Base-by-base conservation (phyloP, 768 basidiomycete genomes). In the Pleurotus giganteus region DNA sequence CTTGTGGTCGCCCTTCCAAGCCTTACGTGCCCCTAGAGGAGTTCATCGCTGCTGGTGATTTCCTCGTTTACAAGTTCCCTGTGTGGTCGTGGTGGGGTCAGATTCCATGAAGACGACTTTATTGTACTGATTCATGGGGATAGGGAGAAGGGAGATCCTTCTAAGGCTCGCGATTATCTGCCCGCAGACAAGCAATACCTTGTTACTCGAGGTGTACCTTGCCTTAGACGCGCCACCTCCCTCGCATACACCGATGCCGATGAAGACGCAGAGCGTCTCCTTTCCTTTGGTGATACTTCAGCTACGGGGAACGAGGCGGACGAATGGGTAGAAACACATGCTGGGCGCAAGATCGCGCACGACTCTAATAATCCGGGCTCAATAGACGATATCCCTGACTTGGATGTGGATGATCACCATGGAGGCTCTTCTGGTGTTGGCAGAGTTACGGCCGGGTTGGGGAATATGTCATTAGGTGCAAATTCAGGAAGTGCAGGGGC, bases 251-350 rank as follows among this genome's bases (percentile, higher is more conserved):
- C 94, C 1, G 96, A 96, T 61, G 91, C 88, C 9, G 95, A 98
- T 67, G 96, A 97, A 71, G 97, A 98, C 64, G 92, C 90, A 0
- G 96, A 99, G 69, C 90, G 93, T 37, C 74, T 98, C 21, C 80
- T 99, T 43, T 85, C 83, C 31, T 94, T 98, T 61, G 90, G 81
- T 0, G 87, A 86, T 63, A 74, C 81, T 12, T 79, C 79, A 3
- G 74, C 73, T 4, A 73, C 77, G 6, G 79, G 75, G 4, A 72
- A 68, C 27, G 83, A 80, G 24, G 86, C 78, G 13, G 94, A 97
- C 57, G 96, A 98, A 61, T 99, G 97, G 97, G 97, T 99, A 17
- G 94, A 98, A 69, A 99, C 97, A 9, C 97, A 99, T 66, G 88
- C 94, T 0, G 89, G 90, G 3, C 83, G 91, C 60, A 81, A 81